phyloP scores from a whole-genome alignment of 805 yeast species.

The Diddensiella caesifluorescens region DNA sequence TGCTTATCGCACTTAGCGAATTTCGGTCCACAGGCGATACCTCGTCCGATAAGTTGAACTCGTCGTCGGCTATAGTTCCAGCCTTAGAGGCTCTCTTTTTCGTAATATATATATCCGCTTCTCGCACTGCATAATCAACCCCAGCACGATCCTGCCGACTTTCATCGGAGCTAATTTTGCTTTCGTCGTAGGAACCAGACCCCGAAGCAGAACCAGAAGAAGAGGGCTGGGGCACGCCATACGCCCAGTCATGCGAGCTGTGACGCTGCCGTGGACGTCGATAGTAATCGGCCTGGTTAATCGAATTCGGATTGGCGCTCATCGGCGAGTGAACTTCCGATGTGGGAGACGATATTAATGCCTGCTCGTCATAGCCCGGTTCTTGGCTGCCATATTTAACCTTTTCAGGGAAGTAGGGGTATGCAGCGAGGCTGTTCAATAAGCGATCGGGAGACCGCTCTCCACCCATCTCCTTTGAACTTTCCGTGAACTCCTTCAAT shows the following conservation, averaged over 20 bases:
- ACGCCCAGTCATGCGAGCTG: slow-evolving; percentile 23
- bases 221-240: too few species aligned
- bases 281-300: slow-evolving; percentile 15
- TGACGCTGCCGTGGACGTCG: slow-evolving; percentile 21
- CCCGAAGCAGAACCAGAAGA: too few species aligned
- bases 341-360: slow-evolving; percentile 18
- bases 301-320: slow-evolving; percentile 8
- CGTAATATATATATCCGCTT: slow-evolving; percentile 46
- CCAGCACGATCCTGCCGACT: too few species aligned
- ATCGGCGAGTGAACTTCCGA: slow-evolving; percentile 15
- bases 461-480: not conserved
- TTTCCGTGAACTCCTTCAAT: not conserved
- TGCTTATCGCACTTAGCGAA: not conserved
- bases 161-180: not conserved
- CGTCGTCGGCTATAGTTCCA: slow-evolving; percentile 2
- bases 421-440: slow-evolving; percentile 1
- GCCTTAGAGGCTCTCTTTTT: slow-evolving; percentile 7
- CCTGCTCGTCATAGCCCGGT: slow-evolving; percentile 13
- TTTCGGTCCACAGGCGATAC: slow-evolving; percentile 1
- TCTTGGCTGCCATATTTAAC: too few species aligned
- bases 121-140: slow-evolving; percentile 54
- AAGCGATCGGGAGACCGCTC: slow-evolving; percentile 3
- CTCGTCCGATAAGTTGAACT: slow-evolving; percentile 2
- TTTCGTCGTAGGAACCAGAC: too few species aligned
- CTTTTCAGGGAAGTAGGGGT: too few species aligned